Base-by-base conservation (phyloP, 495 filamentous ascomycete genomes). In the Aspergillus egyptiacus region DNA sequence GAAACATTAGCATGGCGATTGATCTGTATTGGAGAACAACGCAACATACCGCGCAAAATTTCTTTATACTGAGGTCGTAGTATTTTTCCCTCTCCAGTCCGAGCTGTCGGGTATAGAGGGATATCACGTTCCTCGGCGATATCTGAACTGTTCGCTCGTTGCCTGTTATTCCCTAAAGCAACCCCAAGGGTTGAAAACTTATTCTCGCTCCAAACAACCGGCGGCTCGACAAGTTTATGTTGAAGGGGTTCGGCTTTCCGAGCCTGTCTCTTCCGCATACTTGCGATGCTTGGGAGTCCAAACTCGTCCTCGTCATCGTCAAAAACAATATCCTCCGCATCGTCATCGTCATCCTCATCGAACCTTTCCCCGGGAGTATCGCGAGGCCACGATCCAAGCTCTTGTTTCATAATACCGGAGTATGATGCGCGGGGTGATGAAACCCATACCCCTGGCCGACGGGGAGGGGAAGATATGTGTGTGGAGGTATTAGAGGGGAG, bases 61-160 rank as follows among this genome's bases (percentile, higher is more conserved):
- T 96, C 94, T 66, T 97, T 96, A 59, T 96, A 97, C 64, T 98
- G 93, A 37, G 94, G 93, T 30, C 94, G 82, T 13, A 98, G 73
- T 32, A 96, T 96, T 67, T 98, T 97, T 6, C 86, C 91, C 59
- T 96, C 91, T 51, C 72, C 81, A 63, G 87, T 91, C 59, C 89
- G 89, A 7, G 91, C 78, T 49, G 81, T 83, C 6, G 93, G 93
- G 63, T 97, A 98, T 48, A 79, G 80, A 7, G 89, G 84, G n/a
- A 84, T 70, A n/a, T 85, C 86, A 47, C 90, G 77, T 71, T 94
- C 89, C 62, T 91, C 86, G 14, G 89, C 87, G 62, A 96, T 95
- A 61, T 96, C 90, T 25, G 85, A 82, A 64, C 87, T 94, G 61
- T 95, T 81, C 35, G 87, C 83, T 44, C 76, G 68, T 48, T 68